Evolutionary conservation across 371 early-diverging fungal species (phyloP).

Genomic region (Mucor circinelloides): DNA sequence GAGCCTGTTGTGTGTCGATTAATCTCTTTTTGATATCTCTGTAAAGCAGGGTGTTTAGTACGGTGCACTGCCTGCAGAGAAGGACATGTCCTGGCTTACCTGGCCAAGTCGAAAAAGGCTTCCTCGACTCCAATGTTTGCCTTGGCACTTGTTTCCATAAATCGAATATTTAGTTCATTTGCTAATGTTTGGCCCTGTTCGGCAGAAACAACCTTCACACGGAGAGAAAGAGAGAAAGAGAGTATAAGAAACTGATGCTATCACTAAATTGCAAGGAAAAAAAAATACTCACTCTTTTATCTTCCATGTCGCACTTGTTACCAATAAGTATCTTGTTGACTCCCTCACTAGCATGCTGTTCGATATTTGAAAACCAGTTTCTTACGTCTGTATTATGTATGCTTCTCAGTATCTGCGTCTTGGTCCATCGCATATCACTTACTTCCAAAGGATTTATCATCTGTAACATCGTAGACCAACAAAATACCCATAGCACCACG

Average conservation of each 20-base stretch:
- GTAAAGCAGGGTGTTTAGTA: background rate
- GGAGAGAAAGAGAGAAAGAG: background rate
- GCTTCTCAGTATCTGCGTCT: slow-evolving; percentile 88
- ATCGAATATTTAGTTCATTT: slow-evolving; percentile 85
- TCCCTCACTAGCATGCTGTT: slow-evolving; percentile 96
- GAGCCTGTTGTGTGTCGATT: slow-evolving; percentile 53
- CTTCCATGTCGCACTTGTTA: slow-evolving; percentile 98
- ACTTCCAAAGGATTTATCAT: slow-evolving; percentile 96
- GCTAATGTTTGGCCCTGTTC: slow-evolving; percentile 88
- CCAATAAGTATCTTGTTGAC: slow-evolving; percentile 98
- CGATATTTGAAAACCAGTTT: slow-evolving; percentile 99
- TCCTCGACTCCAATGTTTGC: slow-evolving; percentile 96
- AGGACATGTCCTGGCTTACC: slow-evolving; percentile 64
- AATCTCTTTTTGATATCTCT: slow-evolving; percentile 56
- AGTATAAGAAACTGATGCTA: slow-evolving; percentile 86
- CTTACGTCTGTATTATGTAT: slow-evolving; percentile 95
- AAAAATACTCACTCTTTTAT: slow-evolving; percentile 66
- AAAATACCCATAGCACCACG: slow-evolving; percentile 99
- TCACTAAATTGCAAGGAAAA: background rate
- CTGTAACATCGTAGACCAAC: slow-evolving; percentile 99
- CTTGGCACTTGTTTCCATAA: slow-evolving; percentile 97
- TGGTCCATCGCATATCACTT: slow-evolving; percentile 25
- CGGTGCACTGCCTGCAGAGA: background rate
- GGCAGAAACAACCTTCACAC: slow-evolving; percentile 55
- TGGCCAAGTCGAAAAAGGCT: slow-evolving; percentile 96